Evolutionary conservation across 2,329 filamentous ascomycete genomes (phyloP).

Genomic region (Claviceps paspali): DNA sequence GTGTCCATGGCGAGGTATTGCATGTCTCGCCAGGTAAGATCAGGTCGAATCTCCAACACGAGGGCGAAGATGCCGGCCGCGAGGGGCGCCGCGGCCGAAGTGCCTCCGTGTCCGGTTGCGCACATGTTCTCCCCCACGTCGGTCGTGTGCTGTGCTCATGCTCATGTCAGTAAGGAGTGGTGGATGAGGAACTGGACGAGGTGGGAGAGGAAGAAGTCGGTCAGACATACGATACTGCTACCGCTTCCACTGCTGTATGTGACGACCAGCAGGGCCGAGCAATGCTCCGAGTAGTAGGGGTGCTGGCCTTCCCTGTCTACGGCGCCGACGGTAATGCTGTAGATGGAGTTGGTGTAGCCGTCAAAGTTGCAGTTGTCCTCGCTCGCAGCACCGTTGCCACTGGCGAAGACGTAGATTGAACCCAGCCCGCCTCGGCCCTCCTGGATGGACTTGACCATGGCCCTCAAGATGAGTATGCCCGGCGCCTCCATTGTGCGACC

Average conservation of each 20-base stretch:
- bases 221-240: conserved; percentile 60
- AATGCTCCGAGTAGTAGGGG: conserved; percentile 91
- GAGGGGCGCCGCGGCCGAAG: conserved; percentile 85
- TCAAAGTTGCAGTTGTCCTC: conserved; percentile 99
- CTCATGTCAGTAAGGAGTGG: no score
- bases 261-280: conserved; percentile 87
- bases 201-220: neutral
- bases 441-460: conserved; percentile 86
- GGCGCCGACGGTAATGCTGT: conserved; percentile 92
- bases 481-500: conserved; percentile 89
- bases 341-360: conserved; percentile 98
- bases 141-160: conserved; percentile 56
- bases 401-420: conserved; percentile 88
- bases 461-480: conserved; percentile 70
- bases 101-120: conserved; percentile 74
- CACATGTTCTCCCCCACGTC: conserved; percentile 78
- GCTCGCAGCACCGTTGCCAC: conserved; percentile 74
- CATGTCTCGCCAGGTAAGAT: conserved; percentile 84
- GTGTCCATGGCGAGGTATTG: conserved; percentile 82
- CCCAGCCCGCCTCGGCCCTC: conserved; percentile 71
- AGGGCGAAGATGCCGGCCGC: conserved; percentile 87
- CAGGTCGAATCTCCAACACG: conserved; percentile 68
- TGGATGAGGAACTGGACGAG: no score
- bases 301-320: conserved; percentile 79
- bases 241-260: conserved; percentile 87